A percentile compares a stretch with the other conserved stretches of the same genome.
Conservation (phyloP, 257 asterid species). For the Parsonsia alboflavescens region DNA sequence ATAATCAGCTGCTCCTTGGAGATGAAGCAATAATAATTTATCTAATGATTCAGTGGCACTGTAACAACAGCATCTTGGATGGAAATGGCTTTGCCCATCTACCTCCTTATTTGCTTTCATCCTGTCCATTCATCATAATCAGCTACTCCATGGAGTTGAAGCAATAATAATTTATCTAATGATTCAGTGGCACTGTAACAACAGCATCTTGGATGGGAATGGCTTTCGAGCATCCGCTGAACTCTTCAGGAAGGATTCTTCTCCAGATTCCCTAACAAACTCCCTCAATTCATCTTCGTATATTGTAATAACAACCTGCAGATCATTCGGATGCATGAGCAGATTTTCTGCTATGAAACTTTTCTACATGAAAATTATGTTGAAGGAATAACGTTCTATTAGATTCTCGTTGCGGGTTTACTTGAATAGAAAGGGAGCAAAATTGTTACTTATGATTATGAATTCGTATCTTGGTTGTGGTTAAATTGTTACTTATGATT, state of each 20-base stretch:
- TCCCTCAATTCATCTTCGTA: conserved; percentile 52
- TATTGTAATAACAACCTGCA: conserved; percentile 53
- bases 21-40: neutral
- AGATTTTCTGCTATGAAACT: too few species aligned
- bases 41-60: conserved; percentile 18
- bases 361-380: neutral
- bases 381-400: neutral
- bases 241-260: conserved; percentile 67
- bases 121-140: neutral
- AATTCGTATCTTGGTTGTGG: neutral
- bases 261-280: conserved; percentile 42
- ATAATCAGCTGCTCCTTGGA: neutral
- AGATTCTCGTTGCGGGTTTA: neutral
- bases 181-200: conserved; percentile 17
- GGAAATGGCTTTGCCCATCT: too few species aligned
- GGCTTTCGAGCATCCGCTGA: conserved; percentile 57
- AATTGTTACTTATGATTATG: too few species aligned
- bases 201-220: conserved; percentile 49
- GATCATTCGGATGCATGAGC: too few species aligned
- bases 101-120: too few species aligned
- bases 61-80: conserved; percentile 44
- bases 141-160: neutral
- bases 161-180: conserved; percentile 1
- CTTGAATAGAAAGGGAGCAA: too few species aligned
- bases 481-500: too few species aligned